These are phyloP conservation scores for Erodium texanum DNA, from an alignment of 441 rosid genomes.

Conservation along the genomic window DNA sequence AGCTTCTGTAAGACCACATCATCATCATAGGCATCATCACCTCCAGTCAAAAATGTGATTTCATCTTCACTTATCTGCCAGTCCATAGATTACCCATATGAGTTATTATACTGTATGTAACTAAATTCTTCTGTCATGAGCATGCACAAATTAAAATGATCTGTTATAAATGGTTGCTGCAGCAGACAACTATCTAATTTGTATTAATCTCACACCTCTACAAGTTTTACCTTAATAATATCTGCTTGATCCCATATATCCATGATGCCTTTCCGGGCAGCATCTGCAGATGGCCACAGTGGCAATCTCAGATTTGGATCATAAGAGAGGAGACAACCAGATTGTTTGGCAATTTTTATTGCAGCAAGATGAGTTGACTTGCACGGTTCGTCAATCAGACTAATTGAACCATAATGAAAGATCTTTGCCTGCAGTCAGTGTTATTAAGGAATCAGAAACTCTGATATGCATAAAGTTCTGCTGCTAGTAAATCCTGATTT, in stretches of 20 bases:
- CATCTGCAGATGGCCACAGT: constrained; percentile 82
- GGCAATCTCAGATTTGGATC: constrained; percentile 92
- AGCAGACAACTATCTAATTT: too few species aligned
- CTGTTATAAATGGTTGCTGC: constrained; percentile 8
- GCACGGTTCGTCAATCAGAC: constrained; percentile 94
- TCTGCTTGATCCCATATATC: constrained; percentile 89
- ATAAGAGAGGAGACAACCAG: constrained; percentile 81
- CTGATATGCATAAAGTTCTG: background rate
- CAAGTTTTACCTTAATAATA: constrained; percentile 56
- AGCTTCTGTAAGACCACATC: constrained; percentile 71
- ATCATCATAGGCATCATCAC: constrained; percentile 72
- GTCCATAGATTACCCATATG: constrained; percentile 13
- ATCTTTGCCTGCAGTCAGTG: constrained; percentile 57
- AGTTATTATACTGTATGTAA: constrained; percentile 5
- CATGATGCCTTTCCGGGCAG: constrained; percentile 77
- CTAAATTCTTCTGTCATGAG: too few species aligned
- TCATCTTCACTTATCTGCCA: constrained; percentile 91
- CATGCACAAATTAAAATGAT: background rate
- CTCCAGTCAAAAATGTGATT: constrained; percentile 79
- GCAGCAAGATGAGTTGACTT: constrained; percentile 88
- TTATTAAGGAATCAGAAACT: constrained; percentile 10
- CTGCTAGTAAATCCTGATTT: background rate
- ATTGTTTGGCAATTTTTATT: constrained; percentile 59
- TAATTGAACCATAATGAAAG: constrained; percentile 92
- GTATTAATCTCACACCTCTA: too few species aligned